Percentiles rank a stretch among this genome's conserved stretches.
Evolutionary conservation across 208 protist species (phyloP).

Genomic region (Leishmania martiniquensis): DNA sequence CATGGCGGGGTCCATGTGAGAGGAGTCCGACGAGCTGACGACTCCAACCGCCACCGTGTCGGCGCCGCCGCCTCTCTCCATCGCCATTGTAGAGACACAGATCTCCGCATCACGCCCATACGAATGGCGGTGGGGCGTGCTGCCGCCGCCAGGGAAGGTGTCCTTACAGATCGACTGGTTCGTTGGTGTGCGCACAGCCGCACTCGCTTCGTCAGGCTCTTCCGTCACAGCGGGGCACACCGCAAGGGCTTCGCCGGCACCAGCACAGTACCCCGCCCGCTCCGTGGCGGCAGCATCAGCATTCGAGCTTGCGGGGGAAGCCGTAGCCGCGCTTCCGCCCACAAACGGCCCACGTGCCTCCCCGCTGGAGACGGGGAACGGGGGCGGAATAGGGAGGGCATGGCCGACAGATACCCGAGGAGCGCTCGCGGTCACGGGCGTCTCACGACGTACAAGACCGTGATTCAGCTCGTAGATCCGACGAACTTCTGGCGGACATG

Average conservation of each 20-base stretch:
- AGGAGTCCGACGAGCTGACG: background rate
- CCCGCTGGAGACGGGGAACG: background rate
- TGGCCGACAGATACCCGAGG: background rate
- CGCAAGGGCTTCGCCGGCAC: no score
- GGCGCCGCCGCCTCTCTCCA: background rate
- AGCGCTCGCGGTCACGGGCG: conserved; percentile 8
- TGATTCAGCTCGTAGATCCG: conserved; percentile 66
- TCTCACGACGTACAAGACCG: conserved; percentile 36
- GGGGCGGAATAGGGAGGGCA: background rate
- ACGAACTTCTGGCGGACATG: conserved; percentile 52
- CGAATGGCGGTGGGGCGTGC: conserved; percentile 25
- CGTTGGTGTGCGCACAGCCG: conserved; percentile 14
- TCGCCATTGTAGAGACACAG: background rate
- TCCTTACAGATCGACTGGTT: conserved; percentile 25
- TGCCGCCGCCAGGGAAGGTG: conserved; percentile 8
- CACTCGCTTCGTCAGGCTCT: background rate
- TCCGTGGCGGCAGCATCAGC: background rate
- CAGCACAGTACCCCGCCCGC: background rate
- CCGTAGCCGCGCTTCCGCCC: background rate
- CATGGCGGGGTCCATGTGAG: background rate
- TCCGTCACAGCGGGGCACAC: background rate
- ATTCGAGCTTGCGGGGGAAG: background rate
- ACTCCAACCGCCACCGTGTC: background rate
- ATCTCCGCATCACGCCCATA: background rate
- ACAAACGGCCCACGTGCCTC: background rate